Evolutionary conservation across 371 early-diverging fungal species (phyloP).

Genomic region (Mucor saturninus): DNA sequence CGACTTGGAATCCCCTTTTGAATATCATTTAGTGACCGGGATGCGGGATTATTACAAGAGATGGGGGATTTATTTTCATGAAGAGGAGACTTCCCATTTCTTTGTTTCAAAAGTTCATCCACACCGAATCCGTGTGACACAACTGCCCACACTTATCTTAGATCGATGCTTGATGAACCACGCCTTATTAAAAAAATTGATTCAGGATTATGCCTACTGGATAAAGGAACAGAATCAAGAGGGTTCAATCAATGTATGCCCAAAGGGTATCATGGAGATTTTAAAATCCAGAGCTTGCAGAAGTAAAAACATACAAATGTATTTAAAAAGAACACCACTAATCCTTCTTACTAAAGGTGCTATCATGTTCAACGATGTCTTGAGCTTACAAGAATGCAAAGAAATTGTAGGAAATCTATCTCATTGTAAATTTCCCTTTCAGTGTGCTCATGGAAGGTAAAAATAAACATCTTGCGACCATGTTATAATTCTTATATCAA

Average conservation of each 20-base stretch:
- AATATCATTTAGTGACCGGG: slow-evolving; percentile 34
- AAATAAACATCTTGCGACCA: neutral
- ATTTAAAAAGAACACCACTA: no score
- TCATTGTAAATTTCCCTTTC: slow-evolving; percentile 67
- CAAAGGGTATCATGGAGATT: slow-evolving; percentile 68
- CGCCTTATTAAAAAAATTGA: slow-evolving; percentile 52
- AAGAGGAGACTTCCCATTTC: slow-evolving; percentile 28
- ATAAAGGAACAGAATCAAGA: slow-evolving; percentile 27
- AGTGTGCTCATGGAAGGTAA: slow-evolving; percentile 71
- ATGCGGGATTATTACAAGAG: slow-evolving; percentile 36
- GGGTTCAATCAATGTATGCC: slow-evolving; percentile 46
- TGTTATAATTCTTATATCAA: no score
- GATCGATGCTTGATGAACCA: slow-evolving; percentile 65
- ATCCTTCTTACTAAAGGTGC: slow-evolving; percentile 46
- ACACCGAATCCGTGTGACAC: slow-evolving; percentile 15
- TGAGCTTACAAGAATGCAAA: slow-evolving; percentile 56
- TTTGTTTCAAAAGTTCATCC: neutral
- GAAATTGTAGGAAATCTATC: slow-evolving; percentile 57
- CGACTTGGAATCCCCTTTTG: slow-evolving; percentile 40
- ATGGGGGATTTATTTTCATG: slow-evolving; percentile 66
- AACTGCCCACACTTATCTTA: slow-evolving; percentile 60
- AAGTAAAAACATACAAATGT: slow-evolving; percentile 31
- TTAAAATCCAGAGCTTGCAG: slow-evolving; percentile 80
- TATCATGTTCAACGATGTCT: slow-evolving; percentile 77
- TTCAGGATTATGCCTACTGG: slow-evolving; percentile 57